Percentiles rank a stretch among this genome's conserved stretches.
phyloP scores from a whole-genome alignment of 2,329 filamentous ascomycete genomes.

The Ascochyta viciae-villosae region DNA sequence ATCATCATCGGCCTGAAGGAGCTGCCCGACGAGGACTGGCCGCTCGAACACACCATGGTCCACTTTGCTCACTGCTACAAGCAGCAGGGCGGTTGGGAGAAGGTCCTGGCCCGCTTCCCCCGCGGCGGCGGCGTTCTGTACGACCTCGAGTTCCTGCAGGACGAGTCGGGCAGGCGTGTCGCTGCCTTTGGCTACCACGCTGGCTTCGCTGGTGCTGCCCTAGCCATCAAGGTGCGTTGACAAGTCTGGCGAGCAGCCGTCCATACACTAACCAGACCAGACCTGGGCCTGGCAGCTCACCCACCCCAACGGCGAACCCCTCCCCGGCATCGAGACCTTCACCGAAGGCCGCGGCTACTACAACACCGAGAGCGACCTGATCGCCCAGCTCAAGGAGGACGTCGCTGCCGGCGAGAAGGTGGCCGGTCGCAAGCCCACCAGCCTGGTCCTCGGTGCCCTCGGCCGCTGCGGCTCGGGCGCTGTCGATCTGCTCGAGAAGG shows the following conservation, averaged over 20 bases:
- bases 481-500: conserved; percentile 77
- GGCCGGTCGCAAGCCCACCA: conserved; percentile 71
- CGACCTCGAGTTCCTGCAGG: conserved; percentile 86
- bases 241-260: too few relatives aligned
- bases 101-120: conserved; percentile 79
- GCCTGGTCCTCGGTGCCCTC: conserved; percentile 81
- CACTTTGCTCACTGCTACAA: conserved; percentile 55
- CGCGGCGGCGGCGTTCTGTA: conserved; percentile 78
- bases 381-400: conserved; percentile 75
- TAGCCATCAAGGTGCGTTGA: conserved; percentile 48
- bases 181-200: conserved; percentile 69
- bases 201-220: conserved; percentile 56
- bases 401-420: conserved; percentile 72
- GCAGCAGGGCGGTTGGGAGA: conserved; percentile 67
- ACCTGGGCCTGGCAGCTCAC: conserved; percentile 84
- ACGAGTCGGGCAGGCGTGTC: conserved; percentile 73
- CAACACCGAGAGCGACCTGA: conserved; percentile 75
- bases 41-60: conserved; percentile 50
- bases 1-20: conserved; percentile 54
- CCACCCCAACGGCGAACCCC: conserved; percentile 69
- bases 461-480: conserved; percentile 86
- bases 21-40: conserved; percentile 48
- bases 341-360: conserved; percentile 62
- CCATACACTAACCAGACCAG: conserved; percentile 52
- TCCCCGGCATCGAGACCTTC: conserved; percentile 68